Evolutionary conservation across 495 filamentous ascomycete species (phyloP), one percentile per base, ranked within the genome.

Genomic region (Penicillium subrubescens): DNA sequence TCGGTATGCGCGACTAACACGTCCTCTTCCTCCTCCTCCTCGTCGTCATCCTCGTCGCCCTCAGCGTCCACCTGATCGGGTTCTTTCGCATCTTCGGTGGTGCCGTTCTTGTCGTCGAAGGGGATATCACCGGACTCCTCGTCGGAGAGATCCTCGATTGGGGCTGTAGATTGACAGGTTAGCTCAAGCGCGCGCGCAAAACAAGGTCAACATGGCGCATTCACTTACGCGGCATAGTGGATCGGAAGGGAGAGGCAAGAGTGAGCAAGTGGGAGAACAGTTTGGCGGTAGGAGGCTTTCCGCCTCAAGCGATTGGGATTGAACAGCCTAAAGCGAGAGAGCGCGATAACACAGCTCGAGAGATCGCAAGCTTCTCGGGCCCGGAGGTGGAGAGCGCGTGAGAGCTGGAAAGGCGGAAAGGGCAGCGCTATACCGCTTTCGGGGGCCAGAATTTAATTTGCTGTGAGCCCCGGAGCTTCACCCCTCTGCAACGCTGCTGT

Each of bases 111-210:
- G 44, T 75, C 73, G 15, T 77, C 73, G 31, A 74, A 79, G 27
- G 78, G 75, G 21, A 82, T 77, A 19, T 81, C 80, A 6, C 73
- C 78, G 8, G 80, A 80, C 61, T 84, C 83, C 21, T 78, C 78
- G 52, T 84, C 83, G 19, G 81, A 83, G 19, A 76, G 52, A 27
- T 77, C 73, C 31, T 80, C 74, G 27, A 82, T 61, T 52, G 77
- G 75, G 54, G 79, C 80, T 82, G 35, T 41, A 33, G 33, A 60
- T 46, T 23, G 66, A 73, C 46, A 73, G 54, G 35, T 60, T 54
- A 55, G 57, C 52, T 48, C 37, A 56, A 23, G 5, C 41, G 56
- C 66, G 64, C 56, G 67, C 67, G 63, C 59, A 21, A 53, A 34
- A 37, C 39, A 50, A 43, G 46, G 50, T 46, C 61, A 66, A 71